Percentiles rank a stretch among this genome's conserved stretches.
phyloP scores from a whole-genome alignment of 352 stramenopile species.

The Phytopythium chamaehyphon region DNA sequence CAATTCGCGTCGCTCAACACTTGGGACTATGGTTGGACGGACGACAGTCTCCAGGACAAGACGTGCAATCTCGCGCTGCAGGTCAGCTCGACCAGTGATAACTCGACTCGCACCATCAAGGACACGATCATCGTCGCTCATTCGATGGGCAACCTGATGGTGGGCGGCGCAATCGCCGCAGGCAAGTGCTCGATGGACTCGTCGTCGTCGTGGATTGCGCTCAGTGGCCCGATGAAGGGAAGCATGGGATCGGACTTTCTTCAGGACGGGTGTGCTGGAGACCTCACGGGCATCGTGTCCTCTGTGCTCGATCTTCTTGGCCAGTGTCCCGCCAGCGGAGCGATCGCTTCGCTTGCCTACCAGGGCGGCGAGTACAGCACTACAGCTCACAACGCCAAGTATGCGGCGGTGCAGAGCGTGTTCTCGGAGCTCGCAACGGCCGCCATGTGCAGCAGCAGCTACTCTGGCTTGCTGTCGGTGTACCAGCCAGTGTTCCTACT shows the following conservation, averaged over 20 bases:
- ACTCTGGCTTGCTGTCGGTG: conserved; percentile 29
- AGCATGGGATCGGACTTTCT: conserved; percentile 49
- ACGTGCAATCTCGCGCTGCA: conserved; percentile 28
- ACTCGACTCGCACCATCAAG: conserved; percentile 12
- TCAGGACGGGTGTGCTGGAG: conserved; percentile 25
- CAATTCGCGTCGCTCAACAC: conserved; percentile 50
- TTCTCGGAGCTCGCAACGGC: conserved; percentile 27
- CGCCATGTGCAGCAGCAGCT: conserved; percentile 37
- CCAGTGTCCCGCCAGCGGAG: conserved; percentile 23
- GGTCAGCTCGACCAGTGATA: conserved; percentile 11
- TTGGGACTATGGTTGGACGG: conserved; percentile 32
- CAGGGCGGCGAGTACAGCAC: conserved; percentile 19
- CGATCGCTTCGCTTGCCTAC: conserved; percentile 35
- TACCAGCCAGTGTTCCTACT: conserved; percentile 28
- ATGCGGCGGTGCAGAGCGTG: conserved; percentile 24
- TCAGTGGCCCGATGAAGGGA: conserved; percentile 37
- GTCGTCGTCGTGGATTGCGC: conserved; percentile 30
- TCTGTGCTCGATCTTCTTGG: conserved; percentile 24
- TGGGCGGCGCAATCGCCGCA: conserved; percentile 23
- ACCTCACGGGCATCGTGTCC: conserved; percentile 19
- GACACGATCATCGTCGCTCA: conserved; percentile 38
- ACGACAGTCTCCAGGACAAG: conserved; percentile 27
- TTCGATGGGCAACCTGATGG: conserved; percentile 35
- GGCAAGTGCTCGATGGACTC: conserved; percentile 16
- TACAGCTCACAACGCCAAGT: conserved; percentile 14